phyloP scores from a whole-genome alignment of 106 monocot species.

The Dendrobium officinale region DNA sequence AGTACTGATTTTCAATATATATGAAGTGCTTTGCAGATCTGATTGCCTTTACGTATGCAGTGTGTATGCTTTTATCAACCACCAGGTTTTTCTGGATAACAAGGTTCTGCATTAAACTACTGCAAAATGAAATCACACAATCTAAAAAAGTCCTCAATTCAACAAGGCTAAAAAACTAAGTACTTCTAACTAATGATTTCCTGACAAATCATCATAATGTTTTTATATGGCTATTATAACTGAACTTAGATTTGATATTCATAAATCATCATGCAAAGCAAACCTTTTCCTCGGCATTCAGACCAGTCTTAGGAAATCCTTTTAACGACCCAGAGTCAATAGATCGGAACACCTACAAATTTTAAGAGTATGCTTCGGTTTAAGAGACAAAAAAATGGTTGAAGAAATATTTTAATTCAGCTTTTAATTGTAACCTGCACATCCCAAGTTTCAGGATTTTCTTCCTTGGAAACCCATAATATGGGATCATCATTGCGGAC shows the following conservation, averaged over 20 bases:
- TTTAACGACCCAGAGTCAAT: conserved; percentile 29
- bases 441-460: too few relatives aligned
- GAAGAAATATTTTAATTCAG: too few relatives aligned
- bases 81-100: conserved; percentile 72
- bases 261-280: conserved; percentile 1
- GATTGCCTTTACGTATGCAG: conserved; percentile 91
- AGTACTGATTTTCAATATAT: conserved; percentile 98
- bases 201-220: neutral
- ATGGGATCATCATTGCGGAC: too few relatives aligned
- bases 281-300: conserved; percentile 33
- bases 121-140: conserved; percentile 1
- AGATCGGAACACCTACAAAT: too few relatives aligned
- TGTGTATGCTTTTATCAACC: conserved; percentile 92
- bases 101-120: conserved; percentile 59
- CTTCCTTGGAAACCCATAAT: too few relatives aligned
- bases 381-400: too few relatives aligned
- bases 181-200: neutral
- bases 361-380: too few relatives aligned
- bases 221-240: neutral
- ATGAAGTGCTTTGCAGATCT: conserved; percentile 94
- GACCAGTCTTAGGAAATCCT: conserved; percentile 55
- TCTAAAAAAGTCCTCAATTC: neutral
- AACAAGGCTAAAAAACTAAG: neutral
- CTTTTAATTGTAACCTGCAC: too few relatives aligned
- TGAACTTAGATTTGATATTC: neutral